Evolutionary conservation across 2,329 filamentous ascomycete genomes (phyloP).

Genomic region (Zasmidium angulare): DNA sequence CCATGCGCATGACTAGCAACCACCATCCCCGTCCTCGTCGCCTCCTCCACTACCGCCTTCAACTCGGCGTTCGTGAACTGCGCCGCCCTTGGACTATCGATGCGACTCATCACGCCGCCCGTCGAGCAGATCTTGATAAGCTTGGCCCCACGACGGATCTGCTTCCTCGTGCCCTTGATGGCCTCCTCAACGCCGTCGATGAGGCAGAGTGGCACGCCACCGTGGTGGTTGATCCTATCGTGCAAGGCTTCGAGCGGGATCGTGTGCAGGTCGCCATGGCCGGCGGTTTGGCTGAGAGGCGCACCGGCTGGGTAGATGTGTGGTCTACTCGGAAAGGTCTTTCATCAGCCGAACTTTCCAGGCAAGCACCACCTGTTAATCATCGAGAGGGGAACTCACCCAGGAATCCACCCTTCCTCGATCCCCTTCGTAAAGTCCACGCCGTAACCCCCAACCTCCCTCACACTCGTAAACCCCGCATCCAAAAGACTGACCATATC

Average conservation of each 20-base stretch:
- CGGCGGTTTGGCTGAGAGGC: slow-evolving; percentile 49
- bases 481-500: slow-evolving; percentile 45
- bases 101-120: slow-evolving; percentile 36
- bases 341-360: neutral
- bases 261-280: slow-evolving; percentile 50
- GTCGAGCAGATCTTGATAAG: slow-evolving; percentile 24
- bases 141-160: slow-evolving; percentile 16
- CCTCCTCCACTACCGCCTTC: slow-evolving; percentile 28
- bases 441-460: slow-evolving; percentile 52
- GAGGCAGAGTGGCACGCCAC: slow-evolving; percentile 24
- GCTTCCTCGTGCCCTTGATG: slow-evolving; percentile 14
- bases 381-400: too few relatives aligned
- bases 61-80: slow-evolving; percentile 26
- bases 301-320: slow-evolving; percentile 52
- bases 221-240: slow-evolving; percentile 33
- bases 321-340: slow-evolving; percentile 27
- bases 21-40: slow-evolving; percentile 21
- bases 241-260: slow-evolving; percentile 38
- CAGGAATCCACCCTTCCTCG: slow-evolving; percentile 46
- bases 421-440: slow-evolving; percentile 47
- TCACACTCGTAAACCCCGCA: slow-evolving; percentile 53
- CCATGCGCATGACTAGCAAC: slow-evolving; percentile 37
- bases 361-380: too few relatives aligned
- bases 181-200: slow-evolving; percentile 16
- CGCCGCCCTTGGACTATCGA: slow-evolving; percentile 23